Evolutionary conservation across 345 rosid genomes (phyloP).

Genomic region (Aquilaria sinensis): DNA sequence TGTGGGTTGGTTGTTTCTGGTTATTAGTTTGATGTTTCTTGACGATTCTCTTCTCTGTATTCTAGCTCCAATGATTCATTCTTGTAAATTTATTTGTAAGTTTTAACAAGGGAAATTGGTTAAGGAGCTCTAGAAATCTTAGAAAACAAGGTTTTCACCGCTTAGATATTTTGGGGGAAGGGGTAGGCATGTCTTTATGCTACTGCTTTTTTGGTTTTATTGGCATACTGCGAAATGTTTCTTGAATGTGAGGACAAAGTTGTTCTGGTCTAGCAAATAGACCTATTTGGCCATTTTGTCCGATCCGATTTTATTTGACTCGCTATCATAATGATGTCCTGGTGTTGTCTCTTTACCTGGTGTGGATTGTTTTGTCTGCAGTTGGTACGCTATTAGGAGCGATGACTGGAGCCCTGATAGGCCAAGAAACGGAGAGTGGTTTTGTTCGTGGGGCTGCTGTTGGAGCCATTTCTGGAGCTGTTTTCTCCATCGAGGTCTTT

Average conservation of each 20-base stretch:
- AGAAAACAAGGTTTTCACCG: too few species aligned
- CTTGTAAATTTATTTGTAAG: neutral
- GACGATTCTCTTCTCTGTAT: neutral
- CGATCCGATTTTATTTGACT: constrained; percentile 6
- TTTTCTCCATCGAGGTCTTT: constrained; percentile 95
- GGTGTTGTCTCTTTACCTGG: neutral
- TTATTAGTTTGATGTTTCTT: constrained; percentile 12
- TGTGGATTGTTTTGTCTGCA: constrained; percentile 27
- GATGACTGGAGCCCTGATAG: constrained; percentile 97
- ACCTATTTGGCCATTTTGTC: constrained; percentile 6
- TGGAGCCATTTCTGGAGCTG: constrained; percentile 99
- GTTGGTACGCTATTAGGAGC: constrained; percentile 98
- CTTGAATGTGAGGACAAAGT: neutral
- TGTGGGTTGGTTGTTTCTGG: constrained; percentile 8
- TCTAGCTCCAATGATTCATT: neutral
- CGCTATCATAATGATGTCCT: neutral
- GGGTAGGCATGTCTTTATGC: too few species aligned
- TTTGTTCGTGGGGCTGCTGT: constrained; percentile 95
- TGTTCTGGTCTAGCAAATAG: neutral
- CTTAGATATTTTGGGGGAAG: too few species aligned
- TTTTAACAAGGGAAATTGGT: neutral
- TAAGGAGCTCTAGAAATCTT: neutral
- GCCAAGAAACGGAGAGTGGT: constrained; percentile 99
- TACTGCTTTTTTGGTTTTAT: neutral
- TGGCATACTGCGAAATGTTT: constrained; percentile 4